phyloP scores from a whole-genome alignment of 306 rosid genomes.

The Malus domestica region DNA sequence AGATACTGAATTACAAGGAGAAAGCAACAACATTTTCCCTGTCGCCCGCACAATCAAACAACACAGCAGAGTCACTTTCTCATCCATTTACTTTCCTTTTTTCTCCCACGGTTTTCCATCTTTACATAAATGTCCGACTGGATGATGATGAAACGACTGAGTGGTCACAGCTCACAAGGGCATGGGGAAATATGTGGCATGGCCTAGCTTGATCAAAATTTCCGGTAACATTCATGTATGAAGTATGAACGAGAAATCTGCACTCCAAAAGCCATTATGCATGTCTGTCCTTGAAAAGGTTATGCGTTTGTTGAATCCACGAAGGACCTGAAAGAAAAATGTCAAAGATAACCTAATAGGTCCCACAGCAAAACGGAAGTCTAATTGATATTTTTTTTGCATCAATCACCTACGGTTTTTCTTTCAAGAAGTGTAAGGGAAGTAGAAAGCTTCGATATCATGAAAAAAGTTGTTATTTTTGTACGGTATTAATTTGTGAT shows the following conservation, averaged over 20 bases:
- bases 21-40: slow-evolving; percentile 3
- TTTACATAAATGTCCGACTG: neutral
- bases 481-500: too few species aligned
- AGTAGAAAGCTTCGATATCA: too few species aligned
- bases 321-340: neutral
- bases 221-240: slow-evolving; percentile 1
- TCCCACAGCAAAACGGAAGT: neutral
- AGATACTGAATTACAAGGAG: neutral
- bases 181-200: neutral
- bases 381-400: neutral
- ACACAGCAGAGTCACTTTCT: slow-evolving; percentile 24
- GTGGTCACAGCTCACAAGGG: neutral
- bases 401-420: too few species aligned
- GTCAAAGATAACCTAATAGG: neutral
- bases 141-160: neutral
- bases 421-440: neutral
- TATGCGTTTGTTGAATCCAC: neutral
- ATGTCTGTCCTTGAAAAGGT: neutral
- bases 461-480: too few species aligned
- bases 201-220: neutral
- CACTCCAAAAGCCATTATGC: neutral
- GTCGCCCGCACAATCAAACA: slow-evolving; percentile 22
- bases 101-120: neutral
- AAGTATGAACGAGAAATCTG: neutral
- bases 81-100: neutral